Evolutionary conservation across 495 filamentous ascomycete genomes (phyloP).

Genomic region (Lasiosphaeriaceae sp.): DNA sequence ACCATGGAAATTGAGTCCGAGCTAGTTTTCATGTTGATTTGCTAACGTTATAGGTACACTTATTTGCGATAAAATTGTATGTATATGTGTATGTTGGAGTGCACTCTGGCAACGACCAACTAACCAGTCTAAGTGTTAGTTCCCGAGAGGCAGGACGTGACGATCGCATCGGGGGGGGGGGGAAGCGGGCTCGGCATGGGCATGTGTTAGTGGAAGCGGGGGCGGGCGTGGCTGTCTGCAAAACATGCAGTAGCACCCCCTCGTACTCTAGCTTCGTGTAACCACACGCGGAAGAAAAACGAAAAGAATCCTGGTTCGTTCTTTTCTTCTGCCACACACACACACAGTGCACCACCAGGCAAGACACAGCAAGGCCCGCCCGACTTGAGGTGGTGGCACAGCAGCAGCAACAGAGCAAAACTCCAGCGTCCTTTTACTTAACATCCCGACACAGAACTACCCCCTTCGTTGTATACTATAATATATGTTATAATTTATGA

Average conservation of each 20-base stretch:
- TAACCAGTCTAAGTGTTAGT: background rate
- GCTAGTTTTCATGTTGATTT: no score
- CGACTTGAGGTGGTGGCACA: background rate
- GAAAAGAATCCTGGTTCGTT: background rate
- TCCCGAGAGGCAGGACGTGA: background rate
- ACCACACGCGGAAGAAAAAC: conserved; percentile 3
- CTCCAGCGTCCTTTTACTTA: no score
- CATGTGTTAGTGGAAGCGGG: background rate
- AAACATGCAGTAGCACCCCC: conserved; percentile 4
- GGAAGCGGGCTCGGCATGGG: background rate
- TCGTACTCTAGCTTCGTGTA: conserved; percentile 11
- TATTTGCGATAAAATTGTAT: background rate
- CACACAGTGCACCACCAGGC: background rate
- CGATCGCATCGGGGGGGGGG: background rate
- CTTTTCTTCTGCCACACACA: background rate
- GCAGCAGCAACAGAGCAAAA: no score
- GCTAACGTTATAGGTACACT: no score
- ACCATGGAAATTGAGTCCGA: no score
- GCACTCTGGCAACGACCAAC: background rate
- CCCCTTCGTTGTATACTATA: no score
- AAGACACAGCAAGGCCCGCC: background rate
- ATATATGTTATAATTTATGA: no score
- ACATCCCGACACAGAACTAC: no score
- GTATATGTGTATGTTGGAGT: background rate
- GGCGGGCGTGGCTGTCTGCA: background rate